Evolutionary conservation across 768 basidiomycete species (phyloP).

Genomic region (Krasilnikovozyma curviuscula): DNA sequence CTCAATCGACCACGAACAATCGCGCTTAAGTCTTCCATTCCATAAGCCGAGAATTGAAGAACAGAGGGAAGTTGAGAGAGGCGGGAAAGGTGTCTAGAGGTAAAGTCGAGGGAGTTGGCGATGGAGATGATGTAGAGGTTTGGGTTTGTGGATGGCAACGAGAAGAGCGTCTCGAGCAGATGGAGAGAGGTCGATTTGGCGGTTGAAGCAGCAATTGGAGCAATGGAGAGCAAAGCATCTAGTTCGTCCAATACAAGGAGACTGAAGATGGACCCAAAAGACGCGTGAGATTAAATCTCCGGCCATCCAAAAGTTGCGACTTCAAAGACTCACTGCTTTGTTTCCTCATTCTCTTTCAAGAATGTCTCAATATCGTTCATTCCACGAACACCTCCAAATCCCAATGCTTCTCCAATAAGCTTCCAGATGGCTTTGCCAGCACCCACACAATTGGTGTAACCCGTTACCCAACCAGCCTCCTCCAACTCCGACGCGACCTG

Average conservation of each 20-base stretch:
- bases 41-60: conserved; percentile 26
- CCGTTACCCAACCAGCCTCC: conserved; percentile 16
- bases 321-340: conserved; percentile 7
- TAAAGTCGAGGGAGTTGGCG: conserved; percentile 28
- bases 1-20: conserved; percentile 23
- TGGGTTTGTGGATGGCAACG: conserved; percentile 17
- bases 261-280: conserved; percentile 7
- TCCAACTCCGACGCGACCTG: conserved; percentile 18
- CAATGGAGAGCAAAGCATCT: conserved; percentile 24
- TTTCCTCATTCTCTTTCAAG: neutral
- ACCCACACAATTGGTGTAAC: conserved; percentile 26
- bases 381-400: conserved; percentile 15
- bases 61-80: conserved; percentile 18
- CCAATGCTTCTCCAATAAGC: conserved; percentile 18
- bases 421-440: conserved; percentile 19
- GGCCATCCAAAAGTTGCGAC: neutral
- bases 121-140: conserved; percentile 25
- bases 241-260: conserved; percentile 27
- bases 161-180: conserved; percentile 23
- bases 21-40: conserved; percentile 20
- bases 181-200: conserved; percentile 9
- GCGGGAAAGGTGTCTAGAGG: conserved; percentile 22
- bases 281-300: conserved; percentile 1
- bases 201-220: conserved; percentile 18
- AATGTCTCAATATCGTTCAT: conserved; percentile 12